Percentiles rank a stretch among this genome's conserved stretches.
phyloP scores from a whole-genome alignment of 345 rosid species.

The Turnera subulata region DNA sequence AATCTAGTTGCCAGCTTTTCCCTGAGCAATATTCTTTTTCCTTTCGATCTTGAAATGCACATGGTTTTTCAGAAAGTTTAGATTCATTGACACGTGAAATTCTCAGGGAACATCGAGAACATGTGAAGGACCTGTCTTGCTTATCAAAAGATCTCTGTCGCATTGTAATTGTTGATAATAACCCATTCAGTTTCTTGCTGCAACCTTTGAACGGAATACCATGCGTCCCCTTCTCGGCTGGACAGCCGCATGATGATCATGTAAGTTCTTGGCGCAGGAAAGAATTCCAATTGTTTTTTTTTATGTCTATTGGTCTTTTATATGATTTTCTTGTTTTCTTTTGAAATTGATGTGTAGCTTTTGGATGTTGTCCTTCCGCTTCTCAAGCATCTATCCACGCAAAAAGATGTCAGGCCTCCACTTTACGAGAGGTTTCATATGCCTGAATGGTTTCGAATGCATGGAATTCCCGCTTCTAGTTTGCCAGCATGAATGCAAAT shows the following conservation, averaged over 20 bases:
- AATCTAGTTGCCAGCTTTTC: too few relatives aligned
- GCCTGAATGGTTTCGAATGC: conserved; percentile 23
- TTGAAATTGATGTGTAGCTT: conserved; percentile 9
- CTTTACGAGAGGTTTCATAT: conserved; percentile 21
- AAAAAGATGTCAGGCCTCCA: conserved; percentile 15
- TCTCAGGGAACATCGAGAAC: conserved; percentile 74
- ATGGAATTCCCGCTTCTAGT: background rate
- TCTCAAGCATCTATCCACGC: conserved; percentile 10
- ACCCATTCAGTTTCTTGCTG: conserved; percentile 92
- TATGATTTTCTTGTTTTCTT: background rate
- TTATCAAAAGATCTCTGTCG: conserved; percentile 31
- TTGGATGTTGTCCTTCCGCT: conserved; percentile 18
- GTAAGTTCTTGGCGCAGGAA: conserved; percentile 24
- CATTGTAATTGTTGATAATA: conserved; percentile 87
- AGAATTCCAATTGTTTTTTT: too few relatives aligned
- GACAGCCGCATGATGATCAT: conserved; percentile 76
- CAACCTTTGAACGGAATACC: conserved; percentile 45
- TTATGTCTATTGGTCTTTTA: too few relatives aligned
- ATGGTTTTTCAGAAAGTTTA: background rate
- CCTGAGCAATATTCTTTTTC: too few relatives aligned
- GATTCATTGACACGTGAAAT: background rate
- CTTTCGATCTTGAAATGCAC: background rate
- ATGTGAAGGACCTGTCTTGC: conserved; percentile 78
- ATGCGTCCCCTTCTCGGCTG: conserved; percentile 64
- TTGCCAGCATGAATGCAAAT: background rate